Evolutionary conservation across 495 filamentous ascomycete genomes (phyloP), one percentile per base, ranked within the genome.

Genomic region (Aspergillus mulundensis): DNA sequence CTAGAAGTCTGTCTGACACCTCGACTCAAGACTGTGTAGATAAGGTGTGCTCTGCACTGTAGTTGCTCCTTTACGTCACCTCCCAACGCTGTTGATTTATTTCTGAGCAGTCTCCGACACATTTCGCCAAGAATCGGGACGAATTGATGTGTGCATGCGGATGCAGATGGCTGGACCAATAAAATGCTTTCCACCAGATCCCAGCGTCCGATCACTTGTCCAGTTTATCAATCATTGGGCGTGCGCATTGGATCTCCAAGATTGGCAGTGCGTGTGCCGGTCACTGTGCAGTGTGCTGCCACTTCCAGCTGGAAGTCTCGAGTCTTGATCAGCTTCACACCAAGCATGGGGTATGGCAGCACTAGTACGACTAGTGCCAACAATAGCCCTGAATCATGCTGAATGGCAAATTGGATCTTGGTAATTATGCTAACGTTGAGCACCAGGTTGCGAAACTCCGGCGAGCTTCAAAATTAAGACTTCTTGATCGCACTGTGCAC

Each of bases 121-220:
- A 51, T 28, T 18, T 24, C 18, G 24, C 50, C 24, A 32, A 34
- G 34, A 7, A 18, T 21, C 18, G 20, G 24, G 16, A 41, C 16
- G 25, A 53, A 18, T 43, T 41, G 50, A 53, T 53, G 50, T 53
- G 50, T 43, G 50, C 50, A 53, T 57, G 14, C 39, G 42, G 36
- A 43, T 45, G 36, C 46, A 45, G 54, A 45, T 38, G 54, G 46
- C 28, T 57, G 46, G 36, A 44, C 54, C 38, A 50, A 11, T 50
- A 24, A 50, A 21, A 34, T 41, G 18, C 39, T 16, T 12, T 25
- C 19, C 28, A 24, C 18, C 30, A 32, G 20, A 54, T 54, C 52
- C 42, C 44, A 49, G 53, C 15, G n/a, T 47, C 52, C 30, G 43
- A 46, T 47, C 43, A 54, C 21, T 54, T 15, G n/a, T 28, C 32